Evolutionary conservation across 169 alveolate genomes (phyloP).

Genomic region (Plasmodium knowlesi): DNA sequence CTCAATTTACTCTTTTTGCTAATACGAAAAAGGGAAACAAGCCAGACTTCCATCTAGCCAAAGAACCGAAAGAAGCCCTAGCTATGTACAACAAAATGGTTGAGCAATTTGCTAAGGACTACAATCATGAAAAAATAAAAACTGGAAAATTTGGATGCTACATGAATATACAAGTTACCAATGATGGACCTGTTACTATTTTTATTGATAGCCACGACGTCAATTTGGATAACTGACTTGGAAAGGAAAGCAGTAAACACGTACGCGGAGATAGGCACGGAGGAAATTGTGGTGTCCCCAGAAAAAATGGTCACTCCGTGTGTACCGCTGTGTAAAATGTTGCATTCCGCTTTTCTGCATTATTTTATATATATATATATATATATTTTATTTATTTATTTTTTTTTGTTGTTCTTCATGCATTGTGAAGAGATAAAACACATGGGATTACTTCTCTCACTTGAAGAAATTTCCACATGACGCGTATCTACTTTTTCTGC

Average conservation of each 20-base stretch:
- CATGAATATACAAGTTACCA: slow-evolving; percentile 90
- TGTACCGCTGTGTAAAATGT: background rate
- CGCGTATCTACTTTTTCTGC: background rate
- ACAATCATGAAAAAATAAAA: slow-evolving; percentile 47
- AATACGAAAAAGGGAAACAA: slow-evolving; percentile 90
- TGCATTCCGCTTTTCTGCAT: background rate
- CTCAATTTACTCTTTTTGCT: slow-evolving; percentile 93
- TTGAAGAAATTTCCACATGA: background rate
- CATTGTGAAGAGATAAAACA: background rate
- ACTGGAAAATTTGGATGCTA: slow-evolving; percentile 89
- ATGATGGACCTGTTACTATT: slow-evolving; percentile 96
- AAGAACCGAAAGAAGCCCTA: slow-evolving; percentile 91
- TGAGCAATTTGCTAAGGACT: slow-evolving; percentile 74
- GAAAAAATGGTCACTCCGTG: background rate
- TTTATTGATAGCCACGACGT: slow-evolving; percentile 75
- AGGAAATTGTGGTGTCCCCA: background rate
- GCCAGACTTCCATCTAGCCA: slow-evolving; percentile 95
- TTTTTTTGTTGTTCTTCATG: background rate
- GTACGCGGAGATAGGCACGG: too few relatives aligned
- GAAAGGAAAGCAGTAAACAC: background rate
- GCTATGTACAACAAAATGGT: slow-evolving; percentile 87
- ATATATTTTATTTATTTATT: too few relatives aligned
- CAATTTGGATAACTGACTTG: background rate
- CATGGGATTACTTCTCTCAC: background rate
- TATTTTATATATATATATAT: too few relatives aligned